Conservation (phyloP, 352 stramenopile species). For the Phytopythium cucurbitacearum region DNA sequence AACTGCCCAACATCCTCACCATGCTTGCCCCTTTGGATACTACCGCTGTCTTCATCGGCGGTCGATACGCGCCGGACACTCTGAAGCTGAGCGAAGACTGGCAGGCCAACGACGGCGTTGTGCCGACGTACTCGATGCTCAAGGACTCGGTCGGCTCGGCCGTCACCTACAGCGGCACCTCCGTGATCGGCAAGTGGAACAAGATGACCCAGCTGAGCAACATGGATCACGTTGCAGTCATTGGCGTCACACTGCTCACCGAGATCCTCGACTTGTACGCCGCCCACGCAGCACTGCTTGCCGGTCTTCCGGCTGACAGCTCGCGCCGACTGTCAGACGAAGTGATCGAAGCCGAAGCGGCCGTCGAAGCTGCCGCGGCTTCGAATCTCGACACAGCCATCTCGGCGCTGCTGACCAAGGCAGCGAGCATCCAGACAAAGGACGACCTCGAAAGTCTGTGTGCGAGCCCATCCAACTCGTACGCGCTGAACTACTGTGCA, state of each 20-base stretch:
- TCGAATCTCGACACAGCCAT: constrained; percentile 1
- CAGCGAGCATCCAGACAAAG: not conserved
- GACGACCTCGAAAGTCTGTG: constrained; percentile 4
- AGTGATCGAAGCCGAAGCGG: not conserved
- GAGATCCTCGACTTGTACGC: constrained; percentile 2
- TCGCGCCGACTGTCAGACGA: not conserved
- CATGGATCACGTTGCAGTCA: constrained; percentile 21
- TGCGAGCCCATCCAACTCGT: constrained; percentile 1
- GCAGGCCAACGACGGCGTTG: constrained; percentile 46
- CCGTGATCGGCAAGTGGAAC: constrained; percentile 19
- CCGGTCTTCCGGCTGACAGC: not conserved
- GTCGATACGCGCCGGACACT: constrained; percentile 26
- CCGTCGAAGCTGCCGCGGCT: constrained; percentile 1
- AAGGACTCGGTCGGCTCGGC: constrained; percentile 7
- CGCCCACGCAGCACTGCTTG: not conserved
- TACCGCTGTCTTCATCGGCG: constrained; percentile 14
- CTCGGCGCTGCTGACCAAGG: not conserved
- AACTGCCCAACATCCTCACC: constrained; percentile 15
- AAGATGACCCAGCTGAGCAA: constrained; percentile 13
- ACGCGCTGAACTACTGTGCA: constrained; percentile 3
- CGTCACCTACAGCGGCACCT: constrained; percentile 7
- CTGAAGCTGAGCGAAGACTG: constrained; percentile 27
- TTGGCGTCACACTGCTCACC: constrained; percentile 15
- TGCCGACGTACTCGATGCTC: constrained; percentile 15
- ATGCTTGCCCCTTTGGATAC: not conserved